Evolutionary conservation across 73 alveolate species (phyloP), one percentile per base, ranked within the genome.

Genomic region (Paramecium biaurelia): DNA sequence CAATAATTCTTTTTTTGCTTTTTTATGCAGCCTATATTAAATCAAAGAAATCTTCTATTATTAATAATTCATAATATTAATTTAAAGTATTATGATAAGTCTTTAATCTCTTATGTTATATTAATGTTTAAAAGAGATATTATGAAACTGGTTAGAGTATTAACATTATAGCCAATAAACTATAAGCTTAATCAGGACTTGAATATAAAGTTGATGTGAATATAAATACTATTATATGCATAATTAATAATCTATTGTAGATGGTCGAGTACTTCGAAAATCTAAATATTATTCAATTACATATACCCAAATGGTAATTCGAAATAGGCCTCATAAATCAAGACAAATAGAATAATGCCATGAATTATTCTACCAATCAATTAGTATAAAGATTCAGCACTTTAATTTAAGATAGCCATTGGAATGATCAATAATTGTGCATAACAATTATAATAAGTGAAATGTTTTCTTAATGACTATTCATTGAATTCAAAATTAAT

Each of bases 401-500:
- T 37, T 35, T 35, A 15, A 72, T 72, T 34, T 3, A 72, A 37
- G 9, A 72, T 35, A 15, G 58, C 58, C 59, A 72, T 72, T n/a
- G 58, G 59, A 72, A 72, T 72, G 21, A 72, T 72, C 32, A 35
- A 18, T 15, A 72, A n/a, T 72, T 72, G 45, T 15, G 56, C 56
- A 15, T 32, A 15, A 72, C 56, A 72, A 72, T 72, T 72, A 10
- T 35, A 34, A 38, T 72, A 72, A 14, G 86, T 35, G 45, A 72
- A 72, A 38, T 72, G 58, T 28, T 72, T 72, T 72, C 58, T 34
- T 38, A 72, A 35, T 11, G 35, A 21, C 38, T 38, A 11, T n/a
- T 72, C 86, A 72, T 72, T 72, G 11, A 72, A 72, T 72, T 72
- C 86, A 35, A 72, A 72, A 11, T 72, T 72, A n/a, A 72, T 72